Evolutionary conservation across 192 early-diverging fungal species (phyloP).

Genomic region (Linnemannia hyalina): DNA sequence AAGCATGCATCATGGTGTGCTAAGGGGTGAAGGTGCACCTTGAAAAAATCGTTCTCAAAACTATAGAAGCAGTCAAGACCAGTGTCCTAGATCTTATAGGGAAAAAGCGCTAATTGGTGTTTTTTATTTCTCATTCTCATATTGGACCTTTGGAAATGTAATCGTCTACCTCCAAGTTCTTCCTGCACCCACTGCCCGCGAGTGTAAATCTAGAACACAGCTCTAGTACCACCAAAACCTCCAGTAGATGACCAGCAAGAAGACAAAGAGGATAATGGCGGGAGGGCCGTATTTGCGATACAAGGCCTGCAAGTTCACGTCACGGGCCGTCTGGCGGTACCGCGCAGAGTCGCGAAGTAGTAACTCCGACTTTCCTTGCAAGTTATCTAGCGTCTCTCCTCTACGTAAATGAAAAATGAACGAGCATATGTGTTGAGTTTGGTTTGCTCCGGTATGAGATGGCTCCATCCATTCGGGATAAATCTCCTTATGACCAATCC

Average conservation of each 20-base stretch:
- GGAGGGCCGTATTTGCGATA: conserved; percentile 97
- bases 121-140: too few relatives aligned
- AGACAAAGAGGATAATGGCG: conserved; percentile 78
- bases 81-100: too few relatives aligned
- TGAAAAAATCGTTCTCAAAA: too few relatives aligned
- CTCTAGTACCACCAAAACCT: conserved; percentile 68
- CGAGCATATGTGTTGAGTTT: not conserved
- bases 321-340: conserved; percentile 89
- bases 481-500: not conserved
- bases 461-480: too few relatives aligned
- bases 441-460: conserved; percentile 9
- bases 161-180: not conserved
- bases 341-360: conserved; percentile 71
- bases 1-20: too few relatives aligned
- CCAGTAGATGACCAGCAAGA: conserved; percentile 85
- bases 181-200: not conserved
- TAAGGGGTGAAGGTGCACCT: too few relatives aligned
- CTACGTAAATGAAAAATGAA: conserved; percentile 37
- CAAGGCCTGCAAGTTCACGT: conserved; percentile 90
- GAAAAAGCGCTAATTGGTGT: too few relatives aligned
- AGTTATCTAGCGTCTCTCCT: conserved; percentile 69
- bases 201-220: too few relatives aligned
- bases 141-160: not conserved
- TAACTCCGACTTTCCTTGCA: conserved; percentile 72
- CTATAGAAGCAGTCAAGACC: too few relatives aligned